These are phyloP conservation scores for Fraxinus albicans DNA, from an alignment of 305 asterid species.

Conservation along the genomic window DNA sequence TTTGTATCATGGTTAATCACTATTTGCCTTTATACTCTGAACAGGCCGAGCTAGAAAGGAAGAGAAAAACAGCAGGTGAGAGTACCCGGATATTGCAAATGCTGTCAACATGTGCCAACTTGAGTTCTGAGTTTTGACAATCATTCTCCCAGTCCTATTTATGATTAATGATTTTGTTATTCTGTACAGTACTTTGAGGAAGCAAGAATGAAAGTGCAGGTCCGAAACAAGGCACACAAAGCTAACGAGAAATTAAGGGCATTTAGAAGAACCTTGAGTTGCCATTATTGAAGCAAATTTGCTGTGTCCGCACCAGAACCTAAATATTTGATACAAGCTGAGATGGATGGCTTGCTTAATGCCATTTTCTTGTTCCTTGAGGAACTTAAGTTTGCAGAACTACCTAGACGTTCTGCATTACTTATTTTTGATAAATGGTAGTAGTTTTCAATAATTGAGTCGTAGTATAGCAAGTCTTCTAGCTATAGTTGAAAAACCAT, in stretches of 20 bases:
- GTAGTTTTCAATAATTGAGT: not conserved
- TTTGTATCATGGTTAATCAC: not conserved
- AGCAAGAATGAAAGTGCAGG: conserved; percentile 35
- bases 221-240: conserved; percentile 41
- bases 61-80: conserved; percentile 62
- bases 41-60: conserved; percentile 61
- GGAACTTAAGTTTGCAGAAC: not conserved
- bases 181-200: conserved; percentile 45
- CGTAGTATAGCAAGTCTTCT: not conserved
- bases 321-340: not conserved
- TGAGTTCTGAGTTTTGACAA: not conserved
- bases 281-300: conserved; percentile 24
- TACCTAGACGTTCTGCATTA: not conserved
- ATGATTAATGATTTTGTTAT: not conserved
- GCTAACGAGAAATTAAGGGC: conserved; percentile 36
- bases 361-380: not conserved
- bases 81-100: too few species aligned
- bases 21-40: not conserved
- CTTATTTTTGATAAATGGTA: not conserved
- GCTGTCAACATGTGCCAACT: too few species aligned
- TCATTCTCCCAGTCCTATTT: not conserved
- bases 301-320: not conserved
- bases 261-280: conserved; percentile 52
- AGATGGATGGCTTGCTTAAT: not conserved
- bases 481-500: not conserved